phyloP scores from a whole-genome alignment of 805 yeast genomes.

The Sugiyamaella smithiae region DNA sequence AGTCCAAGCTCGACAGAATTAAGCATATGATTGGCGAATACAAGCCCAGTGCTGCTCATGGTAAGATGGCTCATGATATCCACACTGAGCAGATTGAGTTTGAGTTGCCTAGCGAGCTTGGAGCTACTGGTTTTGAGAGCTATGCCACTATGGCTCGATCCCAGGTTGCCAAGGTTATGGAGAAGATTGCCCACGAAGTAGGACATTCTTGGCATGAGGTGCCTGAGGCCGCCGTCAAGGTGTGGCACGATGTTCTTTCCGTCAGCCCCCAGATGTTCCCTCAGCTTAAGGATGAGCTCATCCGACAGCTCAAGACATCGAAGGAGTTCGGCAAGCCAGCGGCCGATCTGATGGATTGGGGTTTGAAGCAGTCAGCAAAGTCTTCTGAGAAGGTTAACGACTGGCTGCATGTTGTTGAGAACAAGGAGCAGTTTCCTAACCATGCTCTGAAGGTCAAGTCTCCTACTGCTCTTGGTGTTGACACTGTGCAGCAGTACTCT shows the following conservation, averaged over 20 bases:
- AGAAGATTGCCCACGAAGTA: slow-evolving; percentile 30
- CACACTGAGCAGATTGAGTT: slow-evolving; percentile 9
- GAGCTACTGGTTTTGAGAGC: slow-evolving; percentile 7
- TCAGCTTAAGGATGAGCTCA: slow-evolving; percentile 25
- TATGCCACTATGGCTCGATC: slow-evolving; percentile 2
- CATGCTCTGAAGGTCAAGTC: slow-evolving; percentile 60
- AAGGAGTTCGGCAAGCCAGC: slow-evolving; percentile 10
- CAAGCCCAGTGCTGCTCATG: not conserved
- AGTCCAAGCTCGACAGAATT: slow-evolving; percentile 1
- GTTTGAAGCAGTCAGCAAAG: slow-evolving; percentile 5
- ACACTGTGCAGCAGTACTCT: slow-evolving; percentile 72
- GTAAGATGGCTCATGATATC: not conserved
- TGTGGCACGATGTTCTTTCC: slow-evolving; percentile 32
- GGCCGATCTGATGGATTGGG: slow-evolving; percentile 9
- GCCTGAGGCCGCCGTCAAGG: slow-evolving; percentile 29
- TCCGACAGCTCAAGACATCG: slow-evolving; percentile 14
- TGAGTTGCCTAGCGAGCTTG: slow-evolving; percentile 15
- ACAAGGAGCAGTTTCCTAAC: slow-evolving; percentile 43
- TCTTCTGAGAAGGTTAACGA: slow-evolving; percentile 11
- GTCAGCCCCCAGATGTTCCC: slow-evolving; percentile 30
- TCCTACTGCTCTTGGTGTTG: slow-evolving; percentile 73
- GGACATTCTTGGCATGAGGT: slow-evolving; percentile 26
- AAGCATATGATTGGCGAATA: not conserved
- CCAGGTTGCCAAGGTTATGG: slow-evolving; percentile 14
- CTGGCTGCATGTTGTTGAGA: slow-evolving; percentile 43